A percentile compares a stretch with the other conserved stretches of the same genome.
These are phyloP conservation scores for Acer campestre DNA, from an alignment of 345 rosid genomes.

Conservation along the genomic window DNA sequence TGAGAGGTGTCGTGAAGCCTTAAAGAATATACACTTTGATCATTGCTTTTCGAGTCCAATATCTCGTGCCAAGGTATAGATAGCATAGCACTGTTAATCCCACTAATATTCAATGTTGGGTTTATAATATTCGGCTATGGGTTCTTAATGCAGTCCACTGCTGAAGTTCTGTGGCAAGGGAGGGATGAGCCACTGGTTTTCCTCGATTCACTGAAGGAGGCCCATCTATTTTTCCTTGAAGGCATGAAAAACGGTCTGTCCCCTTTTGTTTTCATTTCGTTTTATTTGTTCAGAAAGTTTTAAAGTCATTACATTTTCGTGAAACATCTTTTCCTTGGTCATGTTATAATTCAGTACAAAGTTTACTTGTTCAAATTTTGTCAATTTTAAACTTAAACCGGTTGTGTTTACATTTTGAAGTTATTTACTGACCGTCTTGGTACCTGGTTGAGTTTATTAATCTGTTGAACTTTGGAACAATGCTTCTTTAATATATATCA, in stretches of 20 bases:
- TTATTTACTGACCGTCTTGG: neutral
- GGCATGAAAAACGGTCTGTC: slow-evolving; percentile 76
- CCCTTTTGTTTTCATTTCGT: neutral
- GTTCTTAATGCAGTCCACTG: slow-evolving; percentile 50
- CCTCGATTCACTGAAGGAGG: slow-evolving; percentile 67
- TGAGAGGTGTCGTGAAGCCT: slow-evolving; percentile 52
- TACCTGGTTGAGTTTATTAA: slow-evolving; percentile 8
- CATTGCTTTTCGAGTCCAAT: slow-evolving; percentile 65
- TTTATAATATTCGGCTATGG: neutral
- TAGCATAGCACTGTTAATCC: neutral
- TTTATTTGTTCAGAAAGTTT: neutral
- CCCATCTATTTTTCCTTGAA: slow-evolving; percentile 62
- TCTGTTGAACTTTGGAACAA: slow-evolving; percentile 6
- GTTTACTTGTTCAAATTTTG: neutral
- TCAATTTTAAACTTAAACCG: neutral
- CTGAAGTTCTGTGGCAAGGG: slow-evolving; percentile 61
- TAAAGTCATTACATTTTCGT: neutral
- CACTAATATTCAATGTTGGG: neutral
- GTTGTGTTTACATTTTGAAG: neutral
- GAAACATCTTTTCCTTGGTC: neutral
- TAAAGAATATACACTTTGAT: slow-evolving; percentile 46
- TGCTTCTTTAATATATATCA: neutral
- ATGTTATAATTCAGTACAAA: slow-evolving; percentile 1
- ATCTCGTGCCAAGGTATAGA: slow-evolving; percentile 63
- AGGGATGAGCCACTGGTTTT: slow-evolving; percentile 58